phyloP scores from a whole-genome alignment of 768 basidiomycete genomes.

The Lentinus tigrinus region DNA sequence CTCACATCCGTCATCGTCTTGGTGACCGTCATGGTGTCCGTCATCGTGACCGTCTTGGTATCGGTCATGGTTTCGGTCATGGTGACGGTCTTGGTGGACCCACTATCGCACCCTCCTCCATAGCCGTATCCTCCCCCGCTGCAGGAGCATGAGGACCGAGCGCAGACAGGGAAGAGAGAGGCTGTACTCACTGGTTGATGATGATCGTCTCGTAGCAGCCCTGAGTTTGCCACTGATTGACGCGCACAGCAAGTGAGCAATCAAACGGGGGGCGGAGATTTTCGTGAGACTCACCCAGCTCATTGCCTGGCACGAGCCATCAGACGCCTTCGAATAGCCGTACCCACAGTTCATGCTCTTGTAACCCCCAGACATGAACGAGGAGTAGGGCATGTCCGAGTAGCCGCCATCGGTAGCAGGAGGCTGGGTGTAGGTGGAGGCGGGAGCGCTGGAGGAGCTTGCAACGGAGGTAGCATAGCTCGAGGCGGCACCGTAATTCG shows the following conservation, averaged over 20 bases:
- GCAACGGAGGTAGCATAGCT: constrained; percentile 15
- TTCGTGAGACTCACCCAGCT: constrained; percentile 52
- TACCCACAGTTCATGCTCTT: constrained; percentile 68
- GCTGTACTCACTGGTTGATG: constrained; percentile 40
- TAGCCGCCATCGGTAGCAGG: constrained; percentile 38
- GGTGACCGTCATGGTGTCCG: constrained; percentile 4
- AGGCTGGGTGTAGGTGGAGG: constrained; percentile 23
- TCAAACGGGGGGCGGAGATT: neutral
- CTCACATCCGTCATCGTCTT: constrained; percentile 19
- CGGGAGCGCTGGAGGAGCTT: constrained; percentile 21
- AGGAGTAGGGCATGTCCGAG: constrained; percentile 55
- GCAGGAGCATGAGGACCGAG: constrained; percentile 8
- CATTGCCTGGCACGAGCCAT: constrained; percentile 53
- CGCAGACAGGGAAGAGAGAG: constrained; percentile 9
- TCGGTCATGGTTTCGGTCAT: constrained; percentile 26
- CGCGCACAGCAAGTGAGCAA: neutral
- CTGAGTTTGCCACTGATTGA: constrained; percentile 29
- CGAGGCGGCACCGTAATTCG: constrained; percentile 26
- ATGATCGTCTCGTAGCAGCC: constrained; percentile 67
- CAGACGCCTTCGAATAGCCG: constrained; percentile 54
- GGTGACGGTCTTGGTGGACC: constrained; percentile 28
- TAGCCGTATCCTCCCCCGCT: constrained; percentile 17
- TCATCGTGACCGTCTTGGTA: constrained; percentile 28
- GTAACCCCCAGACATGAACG: constrained; percentile 64
- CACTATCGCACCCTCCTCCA: constrained; percentile 14